Conservation (phyloP, 768 basidiomycete genomes). For the Rhizopogon roseolus region DNA sequence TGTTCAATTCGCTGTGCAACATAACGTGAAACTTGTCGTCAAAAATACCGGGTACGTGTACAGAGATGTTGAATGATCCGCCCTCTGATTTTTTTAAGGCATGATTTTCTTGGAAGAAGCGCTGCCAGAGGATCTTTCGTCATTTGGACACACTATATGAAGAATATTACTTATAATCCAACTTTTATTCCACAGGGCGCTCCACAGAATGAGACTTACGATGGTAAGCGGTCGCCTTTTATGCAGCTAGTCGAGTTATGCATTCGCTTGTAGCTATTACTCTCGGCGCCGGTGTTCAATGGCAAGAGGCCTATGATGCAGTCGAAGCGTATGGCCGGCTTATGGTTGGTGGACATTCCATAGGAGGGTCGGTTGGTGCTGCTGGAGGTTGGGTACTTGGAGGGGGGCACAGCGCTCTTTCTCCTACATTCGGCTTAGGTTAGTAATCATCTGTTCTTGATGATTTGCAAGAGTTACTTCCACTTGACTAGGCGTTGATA, state of each 20-base stretch:
- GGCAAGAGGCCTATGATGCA: constrained; percentile 37
- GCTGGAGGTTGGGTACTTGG: constrained; percentile 46
- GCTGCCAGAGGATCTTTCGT: constrained; percentile 32
- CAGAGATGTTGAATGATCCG: background rate
- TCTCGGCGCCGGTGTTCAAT: constrained; percentile 41
- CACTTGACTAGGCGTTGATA: constrained; percentile 36
- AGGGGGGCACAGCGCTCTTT: constrained; percentile 39
- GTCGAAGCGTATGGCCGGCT: constrained; percentile 33
- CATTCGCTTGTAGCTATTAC: constrained; percentile 23
- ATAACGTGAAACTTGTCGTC: constrained; percentile 14
- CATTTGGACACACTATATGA: constrained; percentile 38
- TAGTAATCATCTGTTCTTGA: background rate
- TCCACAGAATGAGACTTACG: constrained; percentile 7
- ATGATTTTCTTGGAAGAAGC: constrained; percentile 33
- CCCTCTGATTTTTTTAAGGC: background rate
- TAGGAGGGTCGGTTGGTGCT: constrained; percentile 38
- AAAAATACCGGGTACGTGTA: constrained; percentile 19
- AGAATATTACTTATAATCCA: constrained; percentile 29
- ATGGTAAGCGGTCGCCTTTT: constrained; percentile 12
- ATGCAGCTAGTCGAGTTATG: background rate
- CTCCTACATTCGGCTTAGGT: constrained; percentile 41
- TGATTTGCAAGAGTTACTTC: background rate
- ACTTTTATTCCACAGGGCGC: constrained; percentile 29
- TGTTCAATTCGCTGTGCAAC: constrained; percentile 14
- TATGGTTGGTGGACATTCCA: constrained; percentile 41